Base-by-base conservation (phyloP, 139 green algal genomes). In the Micractinium conductrix region DNA sequence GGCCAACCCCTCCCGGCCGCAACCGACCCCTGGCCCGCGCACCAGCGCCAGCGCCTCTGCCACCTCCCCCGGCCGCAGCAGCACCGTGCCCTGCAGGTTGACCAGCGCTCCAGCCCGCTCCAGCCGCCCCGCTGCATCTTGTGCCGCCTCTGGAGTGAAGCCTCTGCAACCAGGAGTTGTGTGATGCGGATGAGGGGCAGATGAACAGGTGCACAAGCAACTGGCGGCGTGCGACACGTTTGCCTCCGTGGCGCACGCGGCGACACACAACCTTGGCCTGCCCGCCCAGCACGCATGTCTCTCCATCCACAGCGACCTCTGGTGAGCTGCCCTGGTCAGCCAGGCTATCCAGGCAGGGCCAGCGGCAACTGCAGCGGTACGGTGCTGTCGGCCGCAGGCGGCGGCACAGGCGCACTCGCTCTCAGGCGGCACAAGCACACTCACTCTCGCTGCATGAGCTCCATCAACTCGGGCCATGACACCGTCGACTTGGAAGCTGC, bases 1-100 rank as follows among this genome's bases (percentile, higher is more conserved):
- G 37, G 5, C 35, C 12, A 48, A 21, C 21, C 67, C 45, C 30
- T 24, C 67, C 2, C 19, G 2, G 26, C 26, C 8, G 5, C 2
- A 62, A 62, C 33, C 33, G 4, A 37, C 26, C 9, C 2, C 26
- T 35, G 30, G 16, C 17, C 10, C 28, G 14, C 76, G 38, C 58
- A 82, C 76, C 55, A 82, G 38, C 2, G 62, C 40, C 30, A 82
- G 38, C 8, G 76, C 76, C 7, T 82, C 55, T 2, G 76, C 76
- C 76, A 82, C 76, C 40, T 82, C 76, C 26, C 76, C 76, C 17
- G 76, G 76, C 58, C 58, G 55, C 58, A 82, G 76, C 58, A 82
- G 40, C 21, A 82, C 63, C 1, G 76, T 82, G 58, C 76, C 76
- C 5, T 7, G 10, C 28, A 82, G 28, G 58, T 72, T 82, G 2